Base-by-base conservation (phyloP, 2,329 filamentous ascomycete genomes). In the Colletotrichum godetiae region DNA sequence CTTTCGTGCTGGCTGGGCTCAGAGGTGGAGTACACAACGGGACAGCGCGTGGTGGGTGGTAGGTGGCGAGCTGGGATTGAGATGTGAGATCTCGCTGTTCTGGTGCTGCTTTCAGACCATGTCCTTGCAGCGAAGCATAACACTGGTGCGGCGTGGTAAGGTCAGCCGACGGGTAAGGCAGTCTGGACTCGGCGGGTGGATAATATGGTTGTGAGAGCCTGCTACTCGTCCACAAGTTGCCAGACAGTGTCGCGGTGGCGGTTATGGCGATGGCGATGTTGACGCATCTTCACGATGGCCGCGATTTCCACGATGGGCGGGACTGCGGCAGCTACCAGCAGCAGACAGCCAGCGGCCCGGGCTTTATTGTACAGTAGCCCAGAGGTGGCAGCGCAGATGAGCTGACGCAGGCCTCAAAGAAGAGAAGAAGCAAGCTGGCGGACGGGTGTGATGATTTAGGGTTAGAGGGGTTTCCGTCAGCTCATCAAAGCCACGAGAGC, bases 41-140 rank as follows among this genome's bases (percentile, higher is more conserved):
- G 56, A 53, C 63, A 70, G 6, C 29, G 68, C 53, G 42, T 49
- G 29, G 53, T 24, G 27, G 52, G 46, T 12, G 49, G 35, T 66
- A 31, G 64, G 55, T 46, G 35, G 52, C 46, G 58, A 58, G 57
- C 59, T 53, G 49, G 35, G 59, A 57, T 29, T 58, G n/a, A 52
- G 22, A 35, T 27, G 35, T 31, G 31, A 58, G 67, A 66, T 66
- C 29, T 69, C 53, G 61, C 37, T 24, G 13, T 53, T n/a, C 27
- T 66, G 61, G n/a, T 66, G 61, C 67, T 67, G 61, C 29, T 42
- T 59, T 53, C 55, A 27, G 37, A 58, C 42, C 61, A 35, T 59
- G 67, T 53, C 42, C 61, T 52, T 53, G 60, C 60, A 29, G 53
- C 52, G 60, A 57, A 64, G 46, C 53, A 62, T 27, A 52, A 53